phyloP scores from a whole-genome alignment of 176 grass and related monocot species.

The Oryza officinalis region DNA sequence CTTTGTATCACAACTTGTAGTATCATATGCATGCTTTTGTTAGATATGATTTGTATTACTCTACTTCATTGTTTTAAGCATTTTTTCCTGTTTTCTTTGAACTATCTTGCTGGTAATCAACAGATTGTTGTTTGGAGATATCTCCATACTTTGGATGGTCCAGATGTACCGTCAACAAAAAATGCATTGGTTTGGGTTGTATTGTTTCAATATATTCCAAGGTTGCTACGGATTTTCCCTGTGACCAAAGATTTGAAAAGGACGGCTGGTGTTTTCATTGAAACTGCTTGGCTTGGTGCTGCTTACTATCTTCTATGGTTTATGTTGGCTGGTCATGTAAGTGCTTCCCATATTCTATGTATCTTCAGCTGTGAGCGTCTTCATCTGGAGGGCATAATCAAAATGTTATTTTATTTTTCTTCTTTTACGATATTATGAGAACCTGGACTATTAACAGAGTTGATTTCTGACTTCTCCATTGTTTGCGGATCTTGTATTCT shows the following conservation, averaged over 20 bases:
- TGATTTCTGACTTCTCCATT: not conserved
- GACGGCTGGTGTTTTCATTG: slow-evolving; percentile 91
- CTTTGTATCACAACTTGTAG: not conserved
- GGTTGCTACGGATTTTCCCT: slow-evolving; percentile 71
- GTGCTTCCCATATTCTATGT: slow-evolving; percentile 19
- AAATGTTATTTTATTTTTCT: not conserved
- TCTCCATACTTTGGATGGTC: slow-evolving; percentile 56
- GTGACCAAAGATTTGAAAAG: slow-evolving; percentile 83
- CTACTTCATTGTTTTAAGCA: not conserved
- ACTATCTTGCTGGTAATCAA: slow-evolving; percentile 32
- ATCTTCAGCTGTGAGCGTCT: not conserved
- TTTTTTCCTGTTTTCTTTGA: not conserved
- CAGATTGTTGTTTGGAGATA: slow-evolving; percentile 94
- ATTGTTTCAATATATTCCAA: slow-evolving; percentile 80
- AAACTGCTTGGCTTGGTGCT: slow-evolving; percentile 94
- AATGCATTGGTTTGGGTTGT: slow-evolving; percentile 72
- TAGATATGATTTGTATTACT: not conserved
- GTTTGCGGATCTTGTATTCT: not conserved
- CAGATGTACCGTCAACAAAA: slow-evolving; percentile 66
- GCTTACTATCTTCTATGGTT: slow-evolving; percentile 95
- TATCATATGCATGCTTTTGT: not conserved
- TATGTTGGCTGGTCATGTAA: slow-evolving; percentile 95
- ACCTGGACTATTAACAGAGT: not conserved
- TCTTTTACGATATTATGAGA: not conserved
- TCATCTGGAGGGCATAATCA: not conserved